A percentile compares a stretch with the other conserved stretches of the same genome.
phyloP scores from a whole-genome alignment of 192 early-diverging fungal species.

The Dispira parvispora region DNA sequence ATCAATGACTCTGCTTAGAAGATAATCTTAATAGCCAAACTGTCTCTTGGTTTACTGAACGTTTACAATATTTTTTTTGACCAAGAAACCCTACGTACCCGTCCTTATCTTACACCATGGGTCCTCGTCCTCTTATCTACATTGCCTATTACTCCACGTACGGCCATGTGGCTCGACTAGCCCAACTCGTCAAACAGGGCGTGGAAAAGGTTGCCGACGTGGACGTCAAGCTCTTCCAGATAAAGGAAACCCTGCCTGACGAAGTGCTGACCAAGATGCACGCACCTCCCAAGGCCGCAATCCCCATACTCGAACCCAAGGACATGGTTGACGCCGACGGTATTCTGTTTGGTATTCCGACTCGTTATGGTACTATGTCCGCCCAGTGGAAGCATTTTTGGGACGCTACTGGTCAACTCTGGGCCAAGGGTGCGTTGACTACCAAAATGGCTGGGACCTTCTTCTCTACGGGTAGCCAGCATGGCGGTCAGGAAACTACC shows the following conservation, averaged over 20 bases:
- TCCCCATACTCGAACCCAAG: conserved; percentile 34
- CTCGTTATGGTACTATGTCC: conserved; percentile 48
- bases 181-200: conserved; percentile 42
- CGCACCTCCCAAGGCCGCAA: conserved; percentile 30
- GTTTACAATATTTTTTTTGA: too few species aligned
- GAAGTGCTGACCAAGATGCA: conserved; percentile 47
- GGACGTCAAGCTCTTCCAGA: conserved; percentile 32
- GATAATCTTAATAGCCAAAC: too few species aligned
- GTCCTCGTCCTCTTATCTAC: conserved; percentile 24
- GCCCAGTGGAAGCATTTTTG: conserved; percentile 62
- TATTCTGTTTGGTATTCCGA: conserved; percentile 51
- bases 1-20: not conserved
- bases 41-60: too few species aligned
- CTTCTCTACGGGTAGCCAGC: conserved; percentile 18
- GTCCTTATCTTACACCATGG: too few species aligned
- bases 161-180: conserved; percentile 55
- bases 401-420: conserved; percentile 42
- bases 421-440: conserved; percentile 19
- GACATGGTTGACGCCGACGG: conserved; percentile 46
- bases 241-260: conserved; percentile 42
- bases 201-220: conserved; percentile 30
- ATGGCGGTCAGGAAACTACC: conserved; percentile 30
- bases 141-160: conserved; percentile 55
- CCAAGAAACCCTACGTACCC: too few species aligned
- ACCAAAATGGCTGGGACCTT: conserved; percentile 25